Percentiles rank a stretch among this genome's conserved stretches.
Evolutionary conservation across 805 yeast genomes (phyloP).

Genomic region (Priceomyces haplophilus): DNA sequence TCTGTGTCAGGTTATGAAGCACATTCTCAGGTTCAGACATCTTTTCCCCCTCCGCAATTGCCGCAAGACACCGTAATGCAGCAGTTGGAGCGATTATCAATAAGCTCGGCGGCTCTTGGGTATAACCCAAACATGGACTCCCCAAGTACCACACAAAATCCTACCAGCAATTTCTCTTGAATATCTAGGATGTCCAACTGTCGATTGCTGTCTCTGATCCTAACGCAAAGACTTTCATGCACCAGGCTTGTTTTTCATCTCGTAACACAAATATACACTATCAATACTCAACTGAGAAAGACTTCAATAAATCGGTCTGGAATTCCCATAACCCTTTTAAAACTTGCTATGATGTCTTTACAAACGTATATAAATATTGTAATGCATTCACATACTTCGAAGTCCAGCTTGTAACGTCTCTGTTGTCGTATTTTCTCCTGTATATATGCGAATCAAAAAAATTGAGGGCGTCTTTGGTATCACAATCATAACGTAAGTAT

Average conservation of each 20-base stretch:
- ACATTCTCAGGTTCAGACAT: not conserved
- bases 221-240: too few species aligned
- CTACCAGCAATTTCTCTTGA: slow-evolving; percentile 22
- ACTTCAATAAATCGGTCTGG: too few species aligned
- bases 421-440: not conserved
- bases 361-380: not conserved
- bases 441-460: slow-evolving; percentile 1
- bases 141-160: slow-evolving; percentile 24
- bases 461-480: slow-evolving; percentile 3
- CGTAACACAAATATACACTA: too few species aligned
- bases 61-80: slow-evolving; percentile 39
- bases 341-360: not conserved
- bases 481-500: not conserved
- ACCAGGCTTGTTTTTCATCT: too few species aligned
- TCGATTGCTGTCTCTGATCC: not conserved
- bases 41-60: slow-evolving; percentile 13
- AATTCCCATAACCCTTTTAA: too few species aligned
- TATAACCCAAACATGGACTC: slow-evolving; percentile 45
- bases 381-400: not conserved
- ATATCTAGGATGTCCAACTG: not conserved
- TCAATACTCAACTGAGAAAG: too few species aligned
- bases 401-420: not conserved
- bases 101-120: slow-evolving; percentile 47
- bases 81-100: slow-evolving; percentile 45
- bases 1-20: not conserved